A percentile compares a stretch with the other conserved stretches of the same genome.
These are phyloP conservation scores for Pestalotiopsis sp. DNA, from an alignment of 2,329 filamentous ascomycete genomes.

Conservation along the genomic window DNA sequence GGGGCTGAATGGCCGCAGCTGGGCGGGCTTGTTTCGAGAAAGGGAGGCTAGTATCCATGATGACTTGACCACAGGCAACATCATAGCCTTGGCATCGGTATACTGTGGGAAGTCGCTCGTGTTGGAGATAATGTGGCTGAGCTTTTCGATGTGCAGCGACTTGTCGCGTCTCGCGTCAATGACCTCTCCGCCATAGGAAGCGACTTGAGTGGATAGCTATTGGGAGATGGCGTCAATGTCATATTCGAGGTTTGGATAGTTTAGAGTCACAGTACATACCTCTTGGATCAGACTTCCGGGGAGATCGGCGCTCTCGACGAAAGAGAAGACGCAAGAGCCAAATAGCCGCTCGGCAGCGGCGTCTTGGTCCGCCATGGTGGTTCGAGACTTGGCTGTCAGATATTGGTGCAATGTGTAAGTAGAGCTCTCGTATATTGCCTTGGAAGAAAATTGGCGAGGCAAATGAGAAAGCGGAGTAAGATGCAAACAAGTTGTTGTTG, in stretches of 20 bases:
- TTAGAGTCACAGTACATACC: conserved; percentile 20
- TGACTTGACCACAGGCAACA: conserved; percentile 84
- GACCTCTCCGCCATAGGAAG: conserved; percentile 54
- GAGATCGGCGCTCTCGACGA: conserved; percentile 29
- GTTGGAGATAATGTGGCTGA: conserved; percentile 65
- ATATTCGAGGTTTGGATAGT: not conserved
- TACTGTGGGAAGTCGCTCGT: conserved; percentile 94
- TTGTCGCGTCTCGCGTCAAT: conserved; percentile 51
- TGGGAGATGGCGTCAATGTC: not conserved
- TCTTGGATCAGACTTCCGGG: conserved; percentile 24
- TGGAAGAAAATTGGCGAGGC: not conserved
- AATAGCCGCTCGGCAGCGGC: conserved; percentile 25
- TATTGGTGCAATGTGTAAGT: not conserved
- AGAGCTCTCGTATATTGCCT: not conserved
- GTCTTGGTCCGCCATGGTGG: conserved; percentile 29
- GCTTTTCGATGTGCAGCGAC: conserved; percentile 48
- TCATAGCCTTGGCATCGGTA: conserved; percentile 69
- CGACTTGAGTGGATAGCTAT: conserved; percentile 46
- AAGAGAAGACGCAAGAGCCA: conserved; percentile 29
- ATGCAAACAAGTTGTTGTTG: not conserved
- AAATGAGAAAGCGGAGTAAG: not conserved
- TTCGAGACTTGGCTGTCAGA: not conserved
- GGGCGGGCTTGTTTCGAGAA: conserved; percentile 69
- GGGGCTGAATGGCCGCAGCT: conserved; percentile 83
- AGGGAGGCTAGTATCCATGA: conserved; percentile 79